Base-by-base conservation (phyloP, 78 protist species). In the Goniomonas avonlea region DNA sequence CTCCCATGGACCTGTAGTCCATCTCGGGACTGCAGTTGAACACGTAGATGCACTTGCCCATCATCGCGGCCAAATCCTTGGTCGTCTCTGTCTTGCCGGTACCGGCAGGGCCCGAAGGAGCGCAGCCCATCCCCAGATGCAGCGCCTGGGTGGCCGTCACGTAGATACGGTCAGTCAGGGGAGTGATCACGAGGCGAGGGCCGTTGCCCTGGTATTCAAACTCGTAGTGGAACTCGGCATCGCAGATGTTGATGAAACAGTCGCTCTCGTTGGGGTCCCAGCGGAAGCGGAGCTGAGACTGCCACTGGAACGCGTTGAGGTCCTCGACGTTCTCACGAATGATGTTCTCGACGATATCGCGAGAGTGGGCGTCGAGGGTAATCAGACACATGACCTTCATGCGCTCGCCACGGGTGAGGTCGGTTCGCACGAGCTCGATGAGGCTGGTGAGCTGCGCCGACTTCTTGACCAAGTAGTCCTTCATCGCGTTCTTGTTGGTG, bases 41-140 rank as follows among this genome's bases (percentile, higher is more conserved):
- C 17, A 79, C 85, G 20, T 60, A 43, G 45, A 50, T 32, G n/a
- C 59, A 29, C 25, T n/a, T 34, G 23, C 82, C 89, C 27, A 81
- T 29, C 38, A 25, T 27, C 13, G 74, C 40, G 20, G 78, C 80
- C 34, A 90, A 61, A 20, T 78, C 87, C 76, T 84, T 80, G 35
- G 86, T 77, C 31, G 89, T 80, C 56, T 90, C 93, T 2, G 93
- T 86, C 69, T 90, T 89, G 23, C 93, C 93, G 27, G 89, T 85
- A 0, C 93, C 93, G 3, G 93, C 89, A 0, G 93, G 93, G 25
- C 93, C 93, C 4, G 80, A 77, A 0, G 86, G 90, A 11, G 85
- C 84, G 48, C 86, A 81, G 5, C 89, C 92, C 71, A 79, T 70
- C 32, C 2, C 5, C 58, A 82, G 60, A 9, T 82, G 87, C 3